Evolutionary conservation across 2,329 filamentous ascomycete species (phyloP).

Genomic region (Diaporthe ampelina): DNA sequence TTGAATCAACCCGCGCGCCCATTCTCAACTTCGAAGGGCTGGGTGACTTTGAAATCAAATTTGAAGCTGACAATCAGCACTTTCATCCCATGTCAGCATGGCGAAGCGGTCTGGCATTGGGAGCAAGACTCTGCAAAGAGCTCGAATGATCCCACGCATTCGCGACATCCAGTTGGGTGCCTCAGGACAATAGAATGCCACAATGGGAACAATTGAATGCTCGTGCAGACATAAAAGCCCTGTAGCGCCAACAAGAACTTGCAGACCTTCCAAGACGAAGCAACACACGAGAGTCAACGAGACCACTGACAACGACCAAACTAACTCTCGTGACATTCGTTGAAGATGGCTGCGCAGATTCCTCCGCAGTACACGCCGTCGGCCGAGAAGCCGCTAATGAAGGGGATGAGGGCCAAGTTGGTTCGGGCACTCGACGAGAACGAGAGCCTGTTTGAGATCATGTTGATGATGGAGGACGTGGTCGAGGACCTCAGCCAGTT

Average conservation of each 20-base stretch:
- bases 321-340: no score
- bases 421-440: constrained; percentile 12
- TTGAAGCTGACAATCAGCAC: no score
- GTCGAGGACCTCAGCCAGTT: not conserved
- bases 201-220: not conserved
- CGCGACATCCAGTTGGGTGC: not conserved
- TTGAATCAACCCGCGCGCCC: no score
- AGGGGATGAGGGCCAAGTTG: not conserved
- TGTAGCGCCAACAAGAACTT: not conserved
- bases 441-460: constrained; percentile 18
- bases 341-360: not conserved
- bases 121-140: not conserved
- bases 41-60: no score
- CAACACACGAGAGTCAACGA: not conserved
- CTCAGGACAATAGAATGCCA: not conserved
- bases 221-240: no score
- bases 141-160: no score
- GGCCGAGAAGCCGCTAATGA: constrained; percentile 24
- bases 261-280: not conserved
- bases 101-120: not conserved
- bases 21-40: no score
- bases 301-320: no score
- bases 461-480: not conserved
- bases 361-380: not conserved
- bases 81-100: no score